A percentile compares a stretch with the other conserved stretches of the same genome.
These are phyloP conservation scores for Ustilago bromivora DNA, from an alignment of 1,284 basidiomycete species.

Conservation along the genomic window DNA sequence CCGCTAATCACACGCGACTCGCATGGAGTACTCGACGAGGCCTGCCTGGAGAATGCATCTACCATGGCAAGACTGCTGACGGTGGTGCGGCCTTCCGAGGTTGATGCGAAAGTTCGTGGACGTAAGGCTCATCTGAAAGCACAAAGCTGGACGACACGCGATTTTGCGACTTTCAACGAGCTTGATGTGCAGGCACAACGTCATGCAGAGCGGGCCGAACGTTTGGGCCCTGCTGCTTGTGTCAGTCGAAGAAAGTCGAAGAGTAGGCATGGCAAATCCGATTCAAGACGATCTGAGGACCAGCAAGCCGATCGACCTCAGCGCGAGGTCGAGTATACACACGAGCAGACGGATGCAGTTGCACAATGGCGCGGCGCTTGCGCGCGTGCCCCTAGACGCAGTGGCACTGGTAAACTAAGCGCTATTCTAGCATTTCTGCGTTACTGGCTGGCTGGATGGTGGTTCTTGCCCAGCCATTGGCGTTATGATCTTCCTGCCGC, in stretches of 20 bases:
- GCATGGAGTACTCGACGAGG: constrained; percentile 29
- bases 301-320: background rate
- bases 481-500: constrained; percentile 48
- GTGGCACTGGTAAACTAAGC: constrained; percentile 34
- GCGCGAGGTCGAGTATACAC: constrained; percentile 19
- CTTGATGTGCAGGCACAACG: constrained; percentile 51
- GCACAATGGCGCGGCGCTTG: constrained; percentile 45
- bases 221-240: constrained; percentile 22
- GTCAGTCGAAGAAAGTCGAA: constrained; percentile 29
- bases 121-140: constrained; percentile 31
- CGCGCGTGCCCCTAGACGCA: constrained; percentile 25
- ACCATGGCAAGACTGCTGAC: constrained; percentile 23
- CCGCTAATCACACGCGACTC: constrained; percentile 38
- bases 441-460: constrained; percentile 54
- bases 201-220: constrained; percentile 36
- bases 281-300: constrained; percentile 23
- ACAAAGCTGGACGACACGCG: constrained; percentile 55
- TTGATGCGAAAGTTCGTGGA: background rate
- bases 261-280: constrained; percentile 13
- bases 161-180: constrained; percentile 59
- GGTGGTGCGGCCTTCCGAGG: constrained; percentile 12
- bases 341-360: constrained; percentile 19
- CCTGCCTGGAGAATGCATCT: constrained; percentile 21
- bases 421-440: constrained; percentile 47
- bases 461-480: constrained; percentile 55